phyloP scores from a whole-genome alignment of 2,329 filamentous ascomycete species.

The Fusarium anthophilum region DNA sequence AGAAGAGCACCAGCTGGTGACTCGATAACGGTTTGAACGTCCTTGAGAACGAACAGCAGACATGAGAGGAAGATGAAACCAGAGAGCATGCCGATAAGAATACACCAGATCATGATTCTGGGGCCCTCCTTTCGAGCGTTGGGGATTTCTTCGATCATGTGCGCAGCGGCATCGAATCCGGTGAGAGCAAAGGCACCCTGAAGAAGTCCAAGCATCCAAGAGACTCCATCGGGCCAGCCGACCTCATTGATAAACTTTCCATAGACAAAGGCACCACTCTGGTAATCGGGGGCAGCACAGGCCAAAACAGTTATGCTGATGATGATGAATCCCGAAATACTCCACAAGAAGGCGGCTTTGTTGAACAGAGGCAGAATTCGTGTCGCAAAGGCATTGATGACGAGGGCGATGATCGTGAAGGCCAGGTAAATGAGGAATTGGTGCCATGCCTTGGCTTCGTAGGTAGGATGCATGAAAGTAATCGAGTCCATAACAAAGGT shows the following conservation, averaged over 20 bases:
- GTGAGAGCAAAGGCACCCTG: slow-evolving; percentile 62
- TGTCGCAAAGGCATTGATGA: slow-evolving; percentile 71
- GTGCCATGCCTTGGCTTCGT: slow-evolving; percentile 70
- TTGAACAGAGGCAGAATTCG: slow-evolving; percentile 70
- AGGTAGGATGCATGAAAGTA: slow-evolving; percentile 66
- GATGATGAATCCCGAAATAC: slow-evolving; percentile 72
- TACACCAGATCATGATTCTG: slow-evolving; percentile 73
- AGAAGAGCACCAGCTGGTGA: slow-evolving; percentile 67
- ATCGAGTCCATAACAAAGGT: slow-evolving; percentile 74
- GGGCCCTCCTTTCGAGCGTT: slow-evolving; percentile 67
- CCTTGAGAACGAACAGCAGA: slow-evolving; percentile 70
- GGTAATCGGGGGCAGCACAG: slow-evolving; percentile 72
- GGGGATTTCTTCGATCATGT: slow-evolving; percentile 64
- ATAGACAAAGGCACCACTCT: slow-evolving; percentile 72
- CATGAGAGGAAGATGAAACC: slow-evolving; percentile 69
- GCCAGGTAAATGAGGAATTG: slow-evolving; percentile 78
- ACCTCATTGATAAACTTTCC: slow-evolving; percentile 73
- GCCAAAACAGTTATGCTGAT: slow-evolving; percentile 76
- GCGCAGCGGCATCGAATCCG: slow-evolving; percentile 59
- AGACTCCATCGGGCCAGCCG: slow-evolving; percentile 74
- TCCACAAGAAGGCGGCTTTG: slow-evolving; percentile 77
- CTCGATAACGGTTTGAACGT: slow-evolving; percentile 65
- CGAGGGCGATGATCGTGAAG: slow-evolving; percentile 68
- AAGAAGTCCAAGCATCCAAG: slow-evolving; percentile 65
- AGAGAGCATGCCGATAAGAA: slow-evolving; percentile 70